These are phyloP conservation scores for Russula sp. DNA, from an alignment of 768 basidiomycete species.

Conservation along the genomic window DNA sequence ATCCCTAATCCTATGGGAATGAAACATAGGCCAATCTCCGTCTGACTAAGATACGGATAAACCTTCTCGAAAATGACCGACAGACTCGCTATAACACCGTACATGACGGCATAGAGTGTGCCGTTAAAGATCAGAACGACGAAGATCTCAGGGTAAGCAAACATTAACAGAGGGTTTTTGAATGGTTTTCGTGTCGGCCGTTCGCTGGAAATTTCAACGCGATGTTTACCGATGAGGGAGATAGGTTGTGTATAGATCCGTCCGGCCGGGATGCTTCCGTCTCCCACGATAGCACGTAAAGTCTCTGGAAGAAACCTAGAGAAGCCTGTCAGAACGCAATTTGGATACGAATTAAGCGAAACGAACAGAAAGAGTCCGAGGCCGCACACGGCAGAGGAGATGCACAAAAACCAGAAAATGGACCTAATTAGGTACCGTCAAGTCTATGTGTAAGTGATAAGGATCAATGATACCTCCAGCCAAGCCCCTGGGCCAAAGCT, in stretches of 20 bases:
- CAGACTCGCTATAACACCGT: conserved; percentile 57
- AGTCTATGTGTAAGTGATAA: not conserved
- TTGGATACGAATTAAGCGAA: not conserved
- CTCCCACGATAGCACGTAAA: conserved; percentile 44
- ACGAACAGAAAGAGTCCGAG: conserved; percentile 40
- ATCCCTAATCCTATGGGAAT: conserved; percentile 73
- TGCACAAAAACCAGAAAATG: conserved; percentile 46
- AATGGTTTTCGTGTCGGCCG: conserved; percentile 39
- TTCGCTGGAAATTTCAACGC: not conserved
- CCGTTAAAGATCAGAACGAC: conserved; percentile 54
- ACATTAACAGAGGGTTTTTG: conserved; percentile 55
- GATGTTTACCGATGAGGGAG: conserved; percentile 34
- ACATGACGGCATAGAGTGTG: conserved; percentile 53
- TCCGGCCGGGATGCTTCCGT: conserved; percentile 42
- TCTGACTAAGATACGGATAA: conserved; percentile 60
- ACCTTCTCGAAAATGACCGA: conserved; percentile 56
- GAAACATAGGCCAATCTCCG: conserved; percentile 73
- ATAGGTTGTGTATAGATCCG: conserved; percentile 37
- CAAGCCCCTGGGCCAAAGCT: conserved; percentile 34
- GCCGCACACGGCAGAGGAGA: conserved; percentile 37
- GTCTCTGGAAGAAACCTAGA: conserved; percentile 48
- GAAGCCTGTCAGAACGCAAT: conserved; percentile 9
- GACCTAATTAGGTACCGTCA: conserved; percentile 33
- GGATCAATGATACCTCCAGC: conserved; percentile 35
- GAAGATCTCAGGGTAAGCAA: conserved; percentile 55